Evolutionary conservation across 345 rosid genomes (phyloP), one percentile per base, ranked within the genome.

Genomic region (Syzygium aqueum): DNA sequence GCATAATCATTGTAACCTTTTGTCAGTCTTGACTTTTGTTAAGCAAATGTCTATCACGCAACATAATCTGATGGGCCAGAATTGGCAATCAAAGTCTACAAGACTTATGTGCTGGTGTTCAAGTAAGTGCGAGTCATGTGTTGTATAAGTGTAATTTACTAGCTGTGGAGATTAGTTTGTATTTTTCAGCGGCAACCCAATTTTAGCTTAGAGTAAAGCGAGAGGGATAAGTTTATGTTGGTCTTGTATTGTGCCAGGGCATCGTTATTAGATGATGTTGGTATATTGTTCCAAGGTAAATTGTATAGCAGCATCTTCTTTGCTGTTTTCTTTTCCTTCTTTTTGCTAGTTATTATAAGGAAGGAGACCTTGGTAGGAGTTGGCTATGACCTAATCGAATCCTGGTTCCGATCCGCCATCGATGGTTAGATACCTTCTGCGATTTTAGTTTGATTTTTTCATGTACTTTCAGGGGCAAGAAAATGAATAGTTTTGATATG

Each of bases 41-140:
- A 96, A 97, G 99, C 98, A 65, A 95, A 96, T 93, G 97, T 96
- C 40, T 97, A 95, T 92, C 98, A 94, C 88, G 98, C 98, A 54
- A 94, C 98, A 77, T 94, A 93, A 93, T 89, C 94, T 85, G 94
- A 94, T 77, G 96, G 96, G 50, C 93, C 90, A 87, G 99, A 97
- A 88, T 93, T 97, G 83, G 99, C 98, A 10, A 93, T 96, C 77
- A 92, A 97, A 92, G 95, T 93, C 46, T 94, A 95, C 94, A 97
- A 95, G 90, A 96, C 99, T 73, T 94, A 96, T 5, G 91, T 96
- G 89, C 88, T 97, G 86, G 94, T 94, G 86, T 97, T 96, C 90
- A 97, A 97, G 98, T 94, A 89, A 93, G 98, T 88, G 3, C 23
- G 40, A 25, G 46, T 6, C 46, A 43, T 43, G 46, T 43, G 6